Evolutionary conservation across 148 eudicot species (phyloP).

Genomic region (Polygonum maritimum): DNA sequence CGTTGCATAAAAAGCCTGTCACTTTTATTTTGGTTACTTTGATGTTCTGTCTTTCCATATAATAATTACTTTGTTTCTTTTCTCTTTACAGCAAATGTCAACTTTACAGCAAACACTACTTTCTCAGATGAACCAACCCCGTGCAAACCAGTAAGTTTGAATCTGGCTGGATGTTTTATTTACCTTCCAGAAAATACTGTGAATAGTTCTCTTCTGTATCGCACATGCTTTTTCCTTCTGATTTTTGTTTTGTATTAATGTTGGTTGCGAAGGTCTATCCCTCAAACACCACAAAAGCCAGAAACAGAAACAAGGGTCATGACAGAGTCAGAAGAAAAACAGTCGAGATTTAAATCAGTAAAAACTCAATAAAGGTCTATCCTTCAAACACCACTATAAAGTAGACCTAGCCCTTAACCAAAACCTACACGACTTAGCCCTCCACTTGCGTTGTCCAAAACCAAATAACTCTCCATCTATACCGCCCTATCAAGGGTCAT

Average conservation of each 20-base stretch:
- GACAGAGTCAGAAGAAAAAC: no score
- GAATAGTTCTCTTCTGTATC: neutral
- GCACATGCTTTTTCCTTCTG: neutral
- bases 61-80: neutral
- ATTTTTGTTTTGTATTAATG: neutral
- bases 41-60: neutral
- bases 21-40: neutral
- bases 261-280: no score
- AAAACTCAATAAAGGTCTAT: no score
- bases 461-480: no score
- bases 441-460: no score
- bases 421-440: no score
- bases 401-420: no score
- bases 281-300: no score
- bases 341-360: no score
- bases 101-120: slow-evolving; percentile 61
- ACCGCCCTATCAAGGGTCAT: no score
- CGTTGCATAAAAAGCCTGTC: neutral
- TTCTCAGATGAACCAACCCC: slow-evolving; percentile 54
- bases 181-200: neutral
- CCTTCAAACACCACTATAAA: no score
- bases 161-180: neutral
- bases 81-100: slow-evolving; percentile 66
- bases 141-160: slow-evolving; percentile 52
- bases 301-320: no score